Evolutionary conservation across 805 yeast species (phyloP).

Genomic region (Candida sithepensis): DNA sequence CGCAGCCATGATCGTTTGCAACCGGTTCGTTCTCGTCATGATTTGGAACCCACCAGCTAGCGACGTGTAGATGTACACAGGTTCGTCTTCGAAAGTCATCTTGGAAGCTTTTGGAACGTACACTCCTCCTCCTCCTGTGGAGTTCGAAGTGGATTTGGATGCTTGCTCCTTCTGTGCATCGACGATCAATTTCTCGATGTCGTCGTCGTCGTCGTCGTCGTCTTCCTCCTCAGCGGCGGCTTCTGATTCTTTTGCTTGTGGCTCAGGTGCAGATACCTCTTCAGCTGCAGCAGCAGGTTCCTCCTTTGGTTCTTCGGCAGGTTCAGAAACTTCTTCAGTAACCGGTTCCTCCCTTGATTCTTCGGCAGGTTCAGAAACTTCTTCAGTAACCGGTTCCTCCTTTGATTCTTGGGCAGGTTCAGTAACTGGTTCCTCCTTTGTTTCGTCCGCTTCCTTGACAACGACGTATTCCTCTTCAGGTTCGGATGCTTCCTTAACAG

Average conservation of each 20-base stretch:
- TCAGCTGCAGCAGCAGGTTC: conserved; percentile 4
- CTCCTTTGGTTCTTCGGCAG: neutral
- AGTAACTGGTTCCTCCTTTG: conserved; percentile 2
- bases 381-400: conserved; percentile 3
- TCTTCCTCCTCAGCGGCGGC: conserved; percentile 6
- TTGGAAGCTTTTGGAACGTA: conserved; percentile 32
- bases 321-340: neutral
- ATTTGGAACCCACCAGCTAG: conserved; percentile 84
- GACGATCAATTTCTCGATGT: conserved; percentile 25
- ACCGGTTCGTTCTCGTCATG: conserved; percentile 69
- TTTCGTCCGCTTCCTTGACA: conserved; percentile 7
- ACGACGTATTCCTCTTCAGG: conserved; percentile 4
- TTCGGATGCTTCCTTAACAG: conserved; percentile 5
- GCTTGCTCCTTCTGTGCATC: conserved; percentile 26
- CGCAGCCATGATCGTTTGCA: conserved; percentile 71
- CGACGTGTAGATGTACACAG: conserved; percentile 79
- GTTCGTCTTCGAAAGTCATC: conserved; percentile 44
- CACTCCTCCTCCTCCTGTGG: conserved; percentile 18
- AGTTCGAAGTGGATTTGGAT: neutral
- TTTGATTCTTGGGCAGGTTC: neutral
- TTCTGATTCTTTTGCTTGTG: too few relatives aligned
- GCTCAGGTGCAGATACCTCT: conserved; percentile 8
- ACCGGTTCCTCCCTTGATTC: neutral
- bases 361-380: conserved; percentile 1
- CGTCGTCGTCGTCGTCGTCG: conserved; percentile 22